Evolutionary conservation across 2,329 filamentous ascomycete species (phyloP).

Genomic region (Hypoxylon sp.): DNA sequence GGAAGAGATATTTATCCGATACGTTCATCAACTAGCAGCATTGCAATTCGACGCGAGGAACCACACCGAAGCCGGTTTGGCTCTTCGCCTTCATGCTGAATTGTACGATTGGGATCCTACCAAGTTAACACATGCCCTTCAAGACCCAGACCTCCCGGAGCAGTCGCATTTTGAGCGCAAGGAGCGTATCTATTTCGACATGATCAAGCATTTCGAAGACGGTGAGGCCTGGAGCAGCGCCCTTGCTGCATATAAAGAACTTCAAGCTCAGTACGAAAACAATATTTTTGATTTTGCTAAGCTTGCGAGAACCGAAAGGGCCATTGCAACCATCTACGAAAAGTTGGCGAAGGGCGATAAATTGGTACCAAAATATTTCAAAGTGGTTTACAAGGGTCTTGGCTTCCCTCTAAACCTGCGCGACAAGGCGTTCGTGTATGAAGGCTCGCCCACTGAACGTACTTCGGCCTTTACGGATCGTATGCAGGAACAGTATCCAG

Average conservation of each 20-base stretch:
- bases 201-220: constrained; percentile 95
- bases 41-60: constrained; percentile 83
- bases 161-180: constrained; percentile 94
- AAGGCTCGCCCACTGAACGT: constrained; percentile 83
- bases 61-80: constrained; percentile 88
- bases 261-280: constrained; percentile 90
- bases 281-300: constrained; percentile 94
- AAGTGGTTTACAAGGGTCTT: constrained; percentile 88
- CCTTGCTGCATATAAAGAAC: constrained; percentile 88
- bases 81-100: constrained; percentile 90
- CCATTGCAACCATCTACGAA: constrained; percentile 94
- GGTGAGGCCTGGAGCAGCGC: constrained; percentile 95
- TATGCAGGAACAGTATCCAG: constrained; percentile 90
- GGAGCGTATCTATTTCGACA: constrained; percentile 91
- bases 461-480: constrained; percentile 88
- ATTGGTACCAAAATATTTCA: constrained; percentile 87
- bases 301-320: constrained; percentile 87
- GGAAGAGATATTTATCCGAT: constrained; percentile 95
- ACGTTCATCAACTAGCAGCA: constrained; percentile 90
- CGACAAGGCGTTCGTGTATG: constrained; percentile 94
- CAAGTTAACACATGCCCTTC: constrained; percentile 73
- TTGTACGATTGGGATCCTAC: constrained; percentile 91
- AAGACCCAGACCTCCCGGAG: constrained; percentile 82
- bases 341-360: constrained; percentile 86
- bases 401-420: constrained; percentile 86